Conservation (phyloP, 2,329 filamentous ascomycete species). For the Penicillium frequentans region DNA sequence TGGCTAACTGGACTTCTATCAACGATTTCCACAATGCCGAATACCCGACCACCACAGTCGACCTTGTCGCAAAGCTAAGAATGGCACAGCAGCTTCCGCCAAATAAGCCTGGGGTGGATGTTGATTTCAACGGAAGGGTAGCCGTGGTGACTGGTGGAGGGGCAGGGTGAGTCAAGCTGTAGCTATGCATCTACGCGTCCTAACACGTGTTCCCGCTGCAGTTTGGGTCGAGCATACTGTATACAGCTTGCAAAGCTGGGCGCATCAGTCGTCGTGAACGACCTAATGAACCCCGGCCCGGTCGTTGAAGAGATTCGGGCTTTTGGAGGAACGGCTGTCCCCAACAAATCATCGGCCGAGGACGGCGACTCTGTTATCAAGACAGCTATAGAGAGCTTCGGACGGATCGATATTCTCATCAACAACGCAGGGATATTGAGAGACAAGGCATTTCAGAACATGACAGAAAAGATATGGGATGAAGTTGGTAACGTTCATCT, state of each 20-base stretch:
- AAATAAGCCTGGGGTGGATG: conserved; percentile 69
- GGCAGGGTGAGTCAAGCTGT: conserved; percentile 48
- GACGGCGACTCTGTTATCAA: conserved; percentile 91
- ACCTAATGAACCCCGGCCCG: conserved; percentile 85
- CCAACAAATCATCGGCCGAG: conserved; percentile 90
- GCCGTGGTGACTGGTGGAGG: conserved; percentile 86
- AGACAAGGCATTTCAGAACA: conserved; percentile 97
- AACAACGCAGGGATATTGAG: conserved; percentile 98
- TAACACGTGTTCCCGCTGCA: too few relatives aligned
- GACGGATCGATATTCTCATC: conserved; percentile 89
- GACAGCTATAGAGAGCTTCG: conserved; percentile 87
- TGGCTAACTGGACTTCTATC: conserved; percentile 87
- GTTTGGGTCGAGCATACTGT: conserved; percentile 87
- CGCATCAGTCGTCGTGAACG: conserved; percentile 88
- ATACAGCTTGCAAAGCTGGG: conserved; percentile 83
- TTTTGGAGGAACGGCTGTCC: conserved; percentile 82
- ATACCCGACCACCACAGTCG: conserved; percentile 79
- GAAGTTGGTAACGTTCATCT: conserved; percentile 90
- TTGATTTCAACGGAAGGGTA: conserved; percentile 82
- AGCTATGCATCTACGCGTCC: too few relatives aligned
- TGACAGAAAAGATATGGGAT: conserved; percentile 93
- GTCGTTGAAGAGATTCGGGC: conserved; percentile 93
- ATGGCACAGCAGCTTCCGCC: conserved; percentile 74
- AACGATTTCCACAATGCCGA: conserved; percentile 81
- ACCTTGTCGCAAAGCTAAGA: conserved; percentile 85